phyloP scores from a whole-genome alignment of 495 filamentous ascomycete species.

The Hyaloscypha bicolor region DNA sequence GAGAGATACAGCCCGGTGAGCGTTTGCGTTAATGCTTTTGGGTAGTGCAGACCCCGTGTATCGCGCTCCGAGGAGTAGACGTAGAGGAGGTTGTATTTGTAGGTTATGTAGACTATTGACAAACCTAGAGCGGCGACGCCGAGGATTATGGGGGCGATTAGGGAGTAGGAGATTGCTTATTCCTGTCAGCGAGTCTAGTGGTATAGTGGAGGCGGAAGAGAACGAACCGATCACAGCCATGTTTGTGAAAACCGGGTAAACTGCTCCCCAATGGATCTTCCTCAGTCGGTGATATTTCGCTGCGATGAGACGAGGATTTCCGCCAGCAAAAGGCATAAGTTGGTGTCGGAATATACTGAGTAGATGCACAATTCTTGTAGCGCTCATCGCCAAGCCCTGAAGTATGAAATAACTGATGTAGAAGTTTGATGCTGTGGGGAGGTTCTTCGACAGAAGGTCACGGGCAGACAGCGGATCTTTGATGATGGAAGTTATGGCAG shows the following conservation, averaged over 20 bases:
- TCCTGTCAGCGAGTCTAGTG: neutral
- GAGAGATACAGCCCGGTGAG: slow-evolving; percentile 85
- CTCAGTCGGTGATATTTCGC: slow-evolving; percentile 59
- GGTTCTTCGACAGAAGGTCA: slow-evolving; percentile 68
- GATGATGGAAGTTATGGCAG: slow-evolving; percentile 62
- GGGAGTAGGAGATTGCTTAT: slow-evolving; percentile 79
- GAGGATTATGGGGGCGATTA: slow-evolving; percentile 87
- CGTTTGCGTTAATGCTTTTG: slow-evolving; percentile 83
- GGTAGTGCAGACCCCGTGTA: slow-evolving; percentile 86
- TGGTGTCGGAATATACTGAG: slow-evolving; percentile 74
- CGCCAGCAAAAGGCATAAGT: slow-evolving; percentile 65
- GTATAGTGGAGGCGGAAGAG: neutral
- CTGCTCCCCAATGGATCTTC: slow-evolving; percentile 81
- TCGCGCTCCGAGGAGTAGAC: slow-evolving; percentile 82
- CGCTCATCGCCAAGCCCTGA: slow-evolving; percentile 84
- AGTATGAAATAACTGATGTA: slow-evolving; percentile 95
- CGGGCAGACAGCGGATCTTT: slow-evolving; percentile 61
- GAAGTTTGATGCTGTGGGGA: slow-evolving; percentile 88
- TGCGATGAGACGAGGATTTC: slow-evolving; percentile 56
- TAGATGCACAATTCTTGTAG: slow-evolving; percentile 74
- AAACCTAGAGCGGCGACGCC: slow-evolving; percentile 84
- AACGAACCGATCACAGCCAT: slow-evolving; percentile 76
- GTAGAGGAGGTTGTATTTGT: slow-evolving; percentile 93
- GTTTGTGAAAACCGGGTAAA: slow-evolving; percentile 84
- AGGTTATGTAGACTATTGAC: slow-evolving; percentile 86